Base-by-base conservation (phyloP, 108 stramenopile species). In the Discostella stelligeroides region DNA sequence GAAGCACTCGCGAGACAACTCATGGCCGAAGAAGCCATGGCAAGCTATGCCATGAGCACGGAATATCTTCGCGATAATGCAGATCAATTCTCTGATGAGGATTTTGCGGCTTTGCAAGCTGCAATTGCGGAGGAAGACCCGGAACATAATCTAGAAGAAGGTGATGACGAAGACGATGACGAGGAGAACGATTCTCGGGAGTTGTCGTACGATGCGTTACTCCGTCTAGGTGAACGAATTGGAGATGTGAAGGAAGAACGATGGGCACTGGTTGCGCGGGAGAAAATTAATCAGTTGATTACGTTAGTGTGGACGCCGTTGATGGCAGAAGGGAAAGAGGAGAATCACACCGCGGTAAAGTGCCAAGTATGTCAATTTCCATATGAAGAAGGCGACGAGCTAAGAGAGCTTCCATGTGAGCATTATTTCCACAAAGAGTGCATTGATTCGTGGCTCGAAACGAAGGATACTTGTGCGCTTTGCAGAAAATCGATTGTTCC, bases 21-120 rank as follows among this genome's bases (percentile, higher is more conserved):
- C 25, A 92, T 93, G 95, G 95, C 90, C 39, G 91, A 95, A 73
- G 95, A 95, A 76, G 95, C 95, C 12, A 86, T 95, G 85, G 89
- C 86, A 21, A 73, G 80, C n/a, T 92, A 93, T 37, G 45, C 53
- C 3, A 71, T 84, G 57, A 70, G 81, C 15, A 53, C 80, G 7
- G 81, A 87, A 25, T 90, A 79, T 53, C 76, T 95, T 3, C 82
- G 72, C 5, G 59, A 87, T 23, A 85, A 90, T 62, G 62, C 81
- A 9, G 83, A 88, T 62, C 79, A 91, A 24, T 91, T 87, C 66
- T 85, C 87, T 4, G 60, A 73, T 40, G 95, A 92, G 70, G 95
- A 95, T 66, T 66, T 90, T 10, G 89, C 84, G 2, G 92, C 92
- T 0, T 51, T 92, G 13, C 90, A 88, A 45, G 86, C 85, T 18